These are phyloP conservation scores for Fagus crenata DNA, from an alignment of 306 rosid genomes.

Conservation along the genomic window DNA sequence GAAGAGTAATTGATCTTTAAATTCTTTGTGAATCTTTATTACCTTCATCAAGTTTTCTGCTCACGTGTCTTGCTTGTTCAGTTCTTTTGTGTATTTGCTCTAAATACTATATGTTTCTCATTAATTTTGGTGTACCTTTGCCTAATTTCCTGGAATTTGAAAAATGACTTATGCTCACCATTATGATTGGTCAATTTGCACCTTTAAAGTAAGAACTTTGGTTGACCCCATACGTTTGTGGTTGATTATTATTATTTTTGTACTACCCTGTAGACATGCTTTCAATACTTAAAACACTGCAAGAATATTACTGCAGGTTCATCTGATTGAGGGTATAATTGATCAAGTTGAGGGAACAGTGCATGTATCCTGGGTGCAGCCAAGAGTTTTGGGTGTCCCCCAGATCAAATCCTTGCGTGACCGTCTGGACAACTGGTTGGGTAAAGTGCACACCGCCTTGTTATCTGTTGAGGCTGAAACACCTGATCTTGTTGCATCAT, in stretches of 20 bases:
- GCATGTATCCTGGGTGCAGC: conserved; percentile 99
- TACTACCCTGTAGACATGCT: neutral
- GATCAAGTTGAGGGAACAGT: conserved; percentile 96
- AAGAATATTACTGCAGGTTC: conserved; percentile 60
- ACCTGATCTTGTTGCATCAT: conserved; percentile 90
- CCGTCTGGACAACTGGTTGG: conserved; percentile 79
- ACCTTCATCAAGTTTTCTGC: neutral
- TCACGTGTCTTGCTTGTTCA: neutral
- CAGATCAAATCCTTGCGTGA: conserved; percentile 88
- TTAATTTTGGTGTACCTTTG: neutral
- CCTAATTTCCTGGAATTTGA: neutral
- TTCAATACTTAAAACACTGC: neutral
- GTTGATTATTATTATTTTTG: neutral
- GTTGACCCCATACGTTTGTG: neutral
- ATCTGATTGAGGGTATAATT: conserved; percentile 93
- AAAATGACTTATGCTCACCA: neutral
- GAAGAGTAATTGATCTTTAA: neutral
- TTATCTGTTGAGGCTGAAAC: conserved; percentile 96
- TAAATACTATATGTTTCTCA: neutral
- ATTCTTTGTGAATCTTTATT: neutral
- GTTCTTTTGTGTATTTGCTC: neutral
- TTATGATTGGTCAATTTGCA: neutral
- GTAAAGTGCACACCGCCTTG: conserved; percentile 81
- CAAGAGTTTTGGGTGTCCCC: conserved; percentile 87
- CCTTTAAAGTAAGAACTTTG: neutral